Percentiles rank a stretch among this genome's conserved stretches.
phyloP scores from a whole-genome alignment of 1,284 basidiomycete species.

The Marasmius fiardii region DNA sequence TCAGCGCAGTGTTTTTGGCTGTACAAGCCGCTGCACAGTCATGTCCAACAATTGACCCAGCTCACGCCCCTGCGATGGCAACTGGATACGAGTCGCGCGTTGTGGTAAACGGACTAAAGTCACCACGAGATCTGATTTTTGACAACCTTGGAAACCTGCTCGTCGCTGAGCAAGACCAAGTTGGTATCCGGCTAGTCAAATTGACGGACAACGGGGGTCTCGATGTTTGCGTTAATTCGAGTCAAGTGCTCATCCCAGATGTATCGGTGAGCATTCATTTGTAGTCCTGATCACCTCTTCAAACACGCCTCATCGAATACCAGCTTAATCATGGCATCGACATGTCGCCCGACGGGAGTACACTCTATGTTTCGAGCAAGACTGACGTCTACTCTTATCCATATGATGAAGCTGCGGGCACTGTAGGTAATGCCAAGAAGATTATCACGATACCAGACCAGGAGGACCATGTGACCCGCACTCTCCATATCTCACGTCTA shows the following conservation, averaged over 20 bases:
- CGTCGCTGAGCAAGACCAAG: background rate
- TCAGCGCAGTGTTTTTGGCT: too few relatives aligned
- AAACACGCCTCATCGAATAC: background rate
- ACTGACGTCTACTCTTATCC: background rate
- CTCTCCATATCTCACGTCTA: background rate
- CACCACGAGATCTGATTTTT: background rate
- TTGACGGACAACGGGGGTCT: background rate
- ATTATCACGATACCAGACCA: background rate
- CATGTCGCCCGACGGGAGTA: background rate
- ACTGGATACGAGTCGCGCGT: too few relatives aligned
- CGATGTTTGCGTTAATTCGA: background rate
- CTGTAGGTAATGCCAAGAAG: background rate
- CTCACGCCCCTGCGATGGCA: too few relatives aligned
- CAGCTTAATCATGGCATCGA: constrained; percentile 1
- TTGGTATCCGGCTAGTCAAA: background rate
- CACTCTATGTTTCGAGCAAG: background rate
- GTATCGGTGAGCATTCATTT: background rate
- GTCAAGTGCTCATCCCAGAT: background rate
- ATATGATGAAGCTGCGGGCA: background rate
- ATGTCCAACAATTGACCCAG: too few relatives aligned
- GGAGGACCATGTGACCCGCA: background rate
- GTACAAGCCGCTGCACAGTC: too few relatives aligned
- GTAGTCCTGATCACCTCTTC: too few relatives aligned
- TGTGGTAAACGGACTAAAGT: background rate
- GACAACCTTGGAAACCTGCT: background rate